Evolutionary conservation across 371 early-diverging fungal genomes (phyloP), one percentile per base, ranked within the genome.

Genomic region (Mucor plumbeus): DNA sequence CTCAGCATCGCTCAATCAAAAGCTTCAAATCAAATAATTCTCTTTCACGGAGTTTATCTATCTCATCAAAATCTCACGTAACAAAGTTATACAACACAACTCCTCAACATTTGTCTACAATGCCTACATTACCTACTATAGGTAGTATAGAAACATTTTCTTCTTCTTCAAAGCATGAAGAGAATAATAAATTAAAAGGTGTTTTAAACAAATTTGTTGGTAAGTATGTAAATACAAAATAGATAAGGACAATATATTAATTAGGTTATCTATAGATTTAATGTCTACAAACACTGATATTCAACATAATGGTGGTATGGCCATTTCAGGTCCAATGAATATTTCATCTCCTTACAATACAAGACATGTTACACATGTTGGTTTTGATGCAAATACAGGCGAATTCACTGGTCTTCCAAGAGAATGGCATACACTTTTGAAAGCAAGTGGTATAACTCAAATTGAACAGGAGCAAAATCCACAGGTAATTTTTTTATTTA

Each of bases 261-360:
- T 26, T 26, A 26, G 26, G 26, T 26, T 26, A 26, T 26, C 26
- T 26, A 38, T 50, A 67, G 71, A 67, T 26, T 14, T 71, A 15
- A 53, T 71, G 67, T 59, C 63, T 7, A 63, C 41, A 17, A 58
- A 62, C 35, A 21, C 21, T 34, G 39, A 33, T 21, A 50, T 50
- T 38, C 58, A 44, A 31, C 17, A 10, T 8, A 36, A 39, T n/a
- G 63, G 21, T 35, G 31, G 21, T 3, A 40, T 43, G 44, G 35
- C n/a, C 11, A 43, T 54, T 11, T 60, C 67, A 31, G 61, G 61
- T 4, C 54, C 64, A 17, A 73, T 73, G 59, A 67, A 67, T 61
- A 74, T 74, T 15, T 70, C 70, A 5, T 66, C 68, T 17, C 75
- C 75, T 48, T 74, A 71, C 39, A 71, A 74, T 56, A 70, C 75